Conservation (phyloP, 805 yeast species). For the Blastobotrys parvus region DNA sequence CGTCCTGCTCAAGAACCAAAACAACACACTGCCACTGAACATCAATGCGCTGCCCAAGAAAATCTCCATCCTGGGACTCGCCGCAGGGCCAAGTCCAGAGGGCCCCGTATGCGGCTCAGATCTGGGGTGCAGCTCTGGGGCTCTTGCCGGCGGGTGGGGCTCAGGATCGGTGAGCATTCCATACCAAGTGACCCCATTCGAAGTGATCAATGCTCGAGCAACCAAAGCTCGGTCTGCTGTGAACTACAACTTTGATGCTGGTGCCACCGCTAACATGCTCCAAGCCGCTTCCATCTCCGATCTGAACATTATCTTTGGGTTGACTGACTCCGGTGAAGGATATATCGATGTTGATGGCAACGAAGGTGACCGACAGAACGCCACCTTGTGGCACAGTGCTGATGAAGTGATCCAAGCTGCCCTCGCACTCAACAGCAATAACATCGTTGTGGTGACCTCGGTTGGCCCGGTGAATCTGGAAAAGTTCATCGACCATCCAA, state of each 20-base stretch:
- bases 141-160: conserved; percentile 56
- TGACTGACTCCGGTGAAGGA: conserved; percentile 53
- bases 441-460: conserved; percentile 50
- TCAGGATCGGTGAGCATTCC: conserved; percentile 53
- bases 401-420: conserved; percentile 44
- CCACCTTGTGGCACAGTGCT: conserved; percentile 48
- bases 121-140: conserved; percentile 45
- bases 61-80: conserved; percentile 43
- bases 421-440: conserved; percentile 43
- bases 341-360: conserved; percentile 49
- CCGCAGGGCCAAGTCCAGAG: conserved; percentile 41
- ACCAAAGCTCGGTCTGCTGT: conserved; percentile 37
- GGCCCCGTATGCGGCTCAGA: conserved; percentile 47
- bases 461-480: conserved; percentile 58
- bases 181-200: conserved; percentile 49
- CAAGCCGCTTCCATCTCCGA: conserved; percentile 43
- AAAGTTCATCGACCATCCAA: conserved; percentile 45
- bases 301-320: conserved; percentile 45
- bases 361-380: conserved; percentile 49
- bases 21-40: conserved; percentile 44
- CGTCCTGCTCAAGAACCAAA: conserved; percentile 45
- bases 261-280: conserved; percentile 33
- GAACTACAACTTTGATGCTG: conserved; percentile 38
- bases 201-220: conserved; percentile 44
- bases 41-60: conserved; percentile 34